Base-by-base conservation (phyloP, 331 rosid genomes). In the Erythrophleum ivorense region DNA sequence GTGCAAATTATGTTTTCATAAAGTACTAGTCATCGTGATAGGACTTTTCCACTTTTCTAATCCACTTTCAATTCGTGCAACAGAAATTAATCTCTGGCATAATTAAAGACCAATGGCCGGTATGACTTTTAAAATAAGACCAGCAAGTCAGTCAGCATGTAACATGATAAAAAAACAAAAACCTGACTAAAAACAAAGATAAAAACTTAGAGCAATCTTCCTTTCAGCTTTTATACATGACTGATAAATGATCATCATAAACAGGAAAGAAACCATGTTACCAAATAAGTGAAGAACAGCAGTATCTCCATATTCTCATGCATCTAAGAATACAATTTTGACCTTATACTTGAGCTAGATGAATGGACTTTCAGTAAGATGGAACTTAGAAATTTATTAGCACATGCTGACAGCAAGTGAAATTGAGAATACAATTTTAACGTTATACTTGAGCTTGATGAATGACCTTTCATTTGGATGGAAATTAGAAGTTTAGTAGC, bases 21-120 rank as follows among this genome's bases (percentile, higher is more conserved):
- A 33, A 53, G 13, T 62, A 29, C 1, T 36, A 36, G 40, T 36
- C 40, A 36, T 36, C 48, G 5, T 43, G 9, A 43, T 43, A 43
- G 9, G 48, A 50, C 52, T 24, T 24, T 24, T 24, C 29, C 29
- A 24, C 29, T 24, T 24, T 24, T 24, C 29, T 24, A 24, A 24
- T 24, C 29, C 29, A 24, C 29, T 53, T 66, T 54, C 68, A 36
- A 4, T 36, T 36, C 2, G 43, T 29, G 75, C 31, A 36, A 59
- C 65, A 9, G 21, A 45, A 65, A 13, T 6, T 63, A 3, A 49
- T 36, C 45, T 80, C 40, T 16, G 24, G 12, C 59, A 63, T 73
- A 65, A 41, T 74, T 54, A 31, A 13, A 74, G 68, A 75, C 55
- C 78, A 41, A 68, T 7, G 58, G 31, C n/a, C 63, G 33, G 36